Conservation (phyloP, 225 moss, liverwort and hornwort genomes). For the Thuidium tamariscinum region DNA sequence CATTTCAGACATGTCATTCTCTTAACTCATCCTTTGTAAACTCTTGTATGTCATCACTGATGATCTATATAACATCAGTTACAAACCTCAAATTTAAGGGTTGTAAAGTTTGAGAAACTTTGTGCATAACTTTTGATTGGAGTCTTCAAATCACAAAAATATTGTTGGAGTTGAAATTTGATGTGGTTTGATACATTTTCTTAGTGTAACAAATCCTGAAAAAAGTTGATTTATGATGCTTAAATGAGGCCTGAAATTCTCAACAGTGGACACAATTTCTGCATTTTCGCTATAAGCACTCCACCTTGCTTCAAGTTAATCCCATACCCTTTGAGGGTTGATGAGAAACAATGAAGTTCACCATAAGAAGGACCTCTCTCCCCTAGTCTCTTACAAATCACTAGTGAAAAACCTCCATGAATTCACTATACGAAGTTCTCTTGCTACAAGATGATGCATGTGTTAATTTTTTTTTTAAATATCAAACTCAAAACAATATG, state of each 20-base stretch:
- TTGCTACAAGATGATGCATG: background rate
- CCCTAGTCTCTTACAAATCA: fast-evolving
- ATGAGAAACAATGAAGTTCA: background rate
- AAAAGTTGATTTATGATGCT: background rate
- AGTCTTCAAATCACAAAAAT: background rate
- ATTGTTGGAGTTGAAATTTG: background rate
- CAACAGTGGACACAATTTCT: fast-evolving
- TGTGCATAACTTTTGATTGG: no score
- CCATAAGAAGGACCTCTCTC: no score
- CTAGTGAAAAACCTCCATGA: fast-evolving
- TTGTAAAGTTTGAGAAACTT: background rate
- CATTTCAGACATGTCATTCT: background rate
- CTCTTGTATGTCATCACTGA: no score
- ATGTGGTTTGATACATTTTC: background rate
- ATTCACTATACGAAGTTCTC: fast-evolving
- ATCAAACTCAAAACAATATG: background rate
- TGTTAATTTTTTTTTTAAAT: background rate
- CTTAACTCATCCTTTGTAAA: background rate
- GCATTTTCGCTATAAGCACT: no score
- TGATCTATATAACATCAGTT: background rate
- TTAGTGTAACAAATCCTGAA: background rate
- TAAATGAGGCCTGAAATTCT: background rate
- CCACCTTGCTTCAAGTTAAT: background rate
- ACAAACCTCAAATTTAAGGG: background rate
- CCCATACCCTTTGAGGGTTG: background rate